A percentile compares a stretch with the other conserved stretches of the same genome.
Evolutionary conservation across 805 yeast genomes (phyloP).

Genomic region (Spathaspora sp.): DNA sequence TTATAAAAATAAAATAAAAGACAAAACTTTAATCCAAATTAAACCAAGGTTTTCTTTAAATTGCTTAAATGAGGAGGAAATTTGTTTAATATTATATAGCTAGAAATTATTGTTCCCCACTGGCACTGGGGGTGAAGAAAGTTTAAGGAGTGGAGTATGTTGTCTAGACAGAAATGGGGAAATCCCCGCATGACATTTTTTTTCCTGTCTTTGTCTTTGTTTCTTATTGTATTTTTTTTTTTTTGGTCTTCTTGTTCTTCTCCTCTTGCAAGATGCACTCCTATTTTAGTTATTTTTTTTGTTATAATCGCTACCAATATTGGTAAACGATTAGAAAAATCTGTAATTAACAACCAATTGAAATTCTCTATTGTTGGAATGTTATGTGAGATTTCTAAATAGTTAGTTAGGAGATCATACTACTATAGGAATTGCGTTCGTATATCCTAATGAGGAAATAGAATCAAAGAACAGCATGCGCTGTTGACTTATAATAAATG

Average conservation of each 20-base stretch:
- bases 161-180: constrained; percentile 1
- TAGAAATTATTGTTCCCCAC: neutral
- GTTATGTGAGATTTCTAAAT: neutral
- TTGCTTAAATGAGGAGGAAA: neutral
- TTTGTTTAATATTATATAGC: neutral
- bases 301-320: neutral
- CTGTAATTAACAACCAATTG: neutral
- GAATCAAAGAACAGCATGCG: no score
- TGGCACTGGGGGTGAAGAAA: neutral
- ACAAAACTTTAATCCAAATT: neutral
- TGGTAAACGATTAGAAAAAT: neutral
- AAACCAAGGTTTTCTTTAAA: neutral
- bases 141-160: neutral
- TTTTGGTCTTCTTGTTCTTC: neutral
- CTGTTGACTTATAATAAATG: no score
- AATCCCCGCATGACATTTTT: constrained; percentile 3
- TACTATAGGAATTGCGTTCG: no score
- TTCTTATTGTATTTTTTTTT: neutral
- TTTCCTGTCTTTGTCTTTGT: neutral
- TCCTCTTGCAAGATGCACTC: neutral
- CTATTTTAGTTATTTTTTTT: neutral
- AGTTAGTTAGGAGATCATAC: neutral
- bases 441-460: no score
- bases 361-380: neutral
- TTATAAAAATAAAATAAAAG: no score